A percentile compares a stretch with the other conserved stretches of the same genome.
phyloP scores from a whole-genome alignment of 1,139 yeast species.

The Saccharomycopsis crataegensis region DNA sequence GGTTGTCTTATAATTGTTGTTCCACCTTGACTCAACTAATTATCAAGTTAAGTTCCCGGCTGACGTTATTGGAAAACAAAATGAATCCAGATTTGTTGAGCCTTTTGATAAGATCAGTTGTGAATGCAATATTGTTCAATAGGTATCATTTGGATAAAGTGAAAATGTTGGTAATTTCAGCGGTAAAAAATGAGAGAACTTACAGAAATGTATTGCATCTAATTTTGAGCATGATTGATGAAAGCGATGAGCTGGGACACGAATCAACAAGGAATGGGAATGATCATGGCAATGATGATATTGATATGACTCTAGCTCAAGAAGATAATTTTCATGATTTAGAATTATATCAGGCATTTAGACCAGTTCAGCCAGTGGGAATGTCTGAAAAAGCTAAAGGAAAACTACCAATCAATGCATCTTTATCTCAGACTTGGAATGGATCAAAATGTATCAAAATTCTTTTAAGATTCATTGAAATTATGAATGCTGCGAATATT shows the following conservation, averaged over 20 bases:
- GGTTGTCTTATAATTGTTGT: conserved; percentile 56
- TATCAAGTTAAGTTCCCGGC: conserved; percentile 35
- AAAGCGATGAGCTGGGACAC: conserved; percentile 21
- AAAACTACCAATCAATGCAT: conserved; percentile 47
- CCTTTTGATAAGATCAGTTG: conserved; percentile 44
- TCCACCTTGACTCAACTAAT: conserved; percentile 50
- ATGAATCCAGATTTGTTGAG: conserved; percentile 54
- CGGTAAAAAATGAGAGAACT: conserved; percentile 23
- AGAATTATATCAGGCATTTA: conserved; percentile 20
- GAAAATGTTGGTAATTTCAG: conserved; percentile 44
- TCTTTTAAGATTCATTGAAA: conserved; percentile 37
- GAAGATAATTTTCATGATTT: too few species aligned
- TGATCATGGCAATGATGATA: conserved; percentile 9
- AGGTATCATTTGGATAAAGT: conserved; percentile 39
- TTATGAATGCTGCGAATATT: conserved; percentile 21
- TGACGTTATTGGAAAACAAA: conserved; percentile 37
- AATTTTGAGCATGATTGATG: conserved; percentile 2
- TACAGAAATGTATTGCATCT: conserved; percentile 6
- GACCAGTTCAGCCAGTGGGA: conserved; percentile 45
- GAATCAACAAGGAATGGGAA: conserved; percentile 24
- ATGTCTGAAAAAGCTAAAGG: conserved; percentile 54
- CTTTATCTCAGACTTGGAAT: conserved; percentile 50
- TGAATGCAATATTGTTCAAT: conserved; percentile 40
- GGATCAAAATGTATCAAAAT: conserved; percentile 47
- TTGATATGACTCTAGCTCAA: too few species aligned